phyloP scores from a whole-genome alignment of 345 rosid species.

The Rubroshorea leprosula region DNA sequence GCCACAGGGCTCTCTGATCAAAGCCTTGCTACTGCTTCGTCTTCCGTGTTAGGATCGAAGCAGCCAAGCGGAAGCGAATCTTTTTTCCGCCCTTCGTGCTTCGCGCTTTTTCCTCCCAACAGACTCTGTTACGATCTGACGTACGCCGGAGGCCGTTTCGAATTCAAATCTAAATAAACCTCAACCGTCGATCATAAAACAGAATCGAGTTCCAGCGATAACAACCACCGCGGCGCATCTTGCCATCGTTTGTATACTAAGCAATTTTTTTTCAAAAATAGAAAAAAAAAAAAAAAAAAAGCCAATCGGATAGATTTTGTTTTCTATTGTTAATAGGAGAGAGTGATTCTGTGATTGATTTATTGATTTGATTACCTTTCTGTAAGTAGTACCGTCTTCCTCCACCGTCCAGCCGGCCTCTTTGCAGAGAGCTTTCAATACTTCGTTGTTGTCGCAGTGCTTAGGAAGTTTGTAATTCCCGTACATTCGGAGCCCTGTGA shows the following conservation, averaged over 20 bases:
- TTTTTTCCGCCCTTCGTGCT: slow-evolving; percentile 28
- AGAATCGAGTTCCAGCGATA: background rate
- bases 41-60: slow-evolving; percentile 14
- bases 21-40: slow-evolving; percentile 14
- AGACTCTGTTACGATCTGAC: slow-evolving; percentile 11
- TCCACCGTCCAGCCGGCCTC: slow-evolving; percentile 99
- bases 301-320: background rate
- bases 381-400: slow-evolving; percentile 93
- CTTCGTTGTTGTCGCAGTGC: slow-evolving; percentile 98
- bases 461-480: slow-evolving; percentile 93
- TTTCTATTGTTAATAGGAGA: background rate
- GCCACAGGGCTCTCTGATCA: slow-evolving; percentile 6
- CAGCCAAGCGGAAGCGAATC: slow-evolving; percentile 31
- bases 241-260: background rate
- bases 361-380: slow-evolving; percentile 49
- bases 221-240: background rate
- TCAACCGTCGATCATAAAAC: slow-evolving; percentile 18
- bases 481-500: slow-evolving; percentile 74
- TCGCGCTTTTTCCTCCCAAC: slow-evolving; percentile 16
- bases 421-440: slow-evolving; percentile 83
- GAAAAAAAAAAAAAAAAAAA: no score
- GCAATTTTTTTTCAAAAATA: no score
- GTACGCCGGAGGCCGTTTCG: slow-evolving; percentile 4
- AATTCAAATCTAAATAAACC: slow-evolving; percentile 12
- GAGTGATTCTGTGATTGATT: no score